Evolutionary conservation across 139 green algal species (phyloP).

Genomic region (Desmodesmus armatus): DNA sequence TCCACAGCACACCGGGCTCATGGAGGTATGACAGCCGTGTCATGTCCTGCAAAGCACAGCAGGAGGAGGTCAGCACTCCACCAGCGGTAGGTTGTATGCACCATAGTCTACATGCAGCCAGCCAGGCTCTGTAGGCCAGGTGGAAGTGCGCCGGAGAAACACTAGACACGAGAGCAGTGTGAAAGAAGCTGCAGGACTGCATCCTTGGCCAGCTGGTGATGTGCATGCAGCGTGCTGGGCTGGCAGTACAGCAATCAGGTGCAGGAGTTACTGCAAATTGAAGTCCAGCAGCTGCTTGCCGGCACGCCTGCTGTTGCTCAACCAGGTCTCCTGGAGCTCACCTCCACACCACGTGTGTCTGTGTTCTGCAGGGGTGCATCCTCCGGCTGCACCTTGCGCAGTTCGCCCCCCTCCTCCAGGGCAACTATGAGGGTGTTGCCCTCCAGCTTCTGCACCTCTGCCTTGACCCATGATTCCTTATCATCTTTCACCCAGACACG

Average conservation of each 20-base stretch:
- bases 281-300: neutral
- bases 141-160: no score
- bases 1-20: constrained; percentile 96
- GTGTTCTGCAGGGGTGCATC: constrained; percentile 89
- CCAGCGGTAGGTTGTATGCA: neutral
- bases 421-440: constrained; percentile 63
- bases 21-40: constrained; percentile 97
- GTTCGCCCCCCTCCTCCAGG: constrained; percentile 52
- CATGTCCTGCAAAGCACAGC: constrained; percentile 90
- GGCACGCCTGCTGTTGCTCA: neutral
- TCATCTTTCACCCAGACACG: constrained; percentile 82
- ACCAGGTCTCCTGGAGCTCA: constrained; percentile 52
- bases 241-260: no score
- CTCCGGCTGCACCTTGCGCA: constrained; percentile 35
- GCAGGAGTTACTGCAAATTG: no score
- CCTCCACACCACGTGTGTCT: constrained; percentile 78
- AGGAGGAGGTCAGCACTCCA: neutral
- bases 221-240: no score
- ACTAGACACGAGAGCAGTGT: no score
- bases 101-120: no score
- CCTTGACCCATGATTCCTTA: constrained; percentile 81
- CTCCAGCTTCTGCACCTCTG: constrained; percentile 75
- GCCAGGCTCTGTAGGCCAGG: no score
- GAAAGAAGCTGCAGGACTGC: no score
- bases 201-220: no score